Base-by-base conservation (phyloP, 306 rosid genomes). In the Quillaja saponaria region DNA sequence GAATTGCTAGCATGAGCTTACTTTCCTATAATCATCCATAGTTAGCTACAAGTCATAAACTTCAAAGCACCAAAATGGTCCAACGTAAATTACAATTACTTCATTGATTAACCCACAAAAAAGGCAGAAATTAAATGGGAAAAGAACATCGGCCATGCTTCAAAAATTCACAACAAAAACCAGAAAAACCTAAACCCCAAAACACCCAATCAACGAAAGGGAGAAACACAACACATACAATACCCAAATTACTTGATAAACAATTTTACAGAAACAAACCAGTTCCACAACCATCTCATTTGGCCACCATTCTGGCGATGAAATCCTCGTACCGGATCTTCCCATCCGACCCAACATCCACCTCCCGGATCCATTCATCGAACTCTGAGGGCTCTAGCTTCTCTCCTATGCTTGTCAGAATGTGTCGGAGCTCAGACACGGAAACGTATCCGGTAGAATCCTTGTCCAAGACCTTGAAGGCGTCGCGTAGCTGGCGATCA, bases 311-410 rank as follows among this genome's bases (percentile, higher is more conserved):
- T 81, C 96, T 73, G 51, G 91, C 90, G 45, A 92, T 92, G 85
- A 92, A 92, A 53, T 92, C 99, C 62, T 88, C 99, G 75, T 92
- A 92, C 55, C 90, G 87, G 89, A 92, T 92, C 88, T 81, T 86
- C 20, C 96, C 99, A 60, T 92, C 95, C 42, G 88, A 64, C 16
- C 87, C 85, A 13, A 91, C 97, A 58, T 88, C 96, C 37, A 91
- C 97, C 82, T 91, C 97, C 58, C 86, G 76, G 88, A 91, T 88
- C 97, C 97, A 91, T 84, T 91, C 97, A 51, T 91, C 97, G 40
- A 91, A 91, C 85, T 91, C 97, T 38, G 95, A 66, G 0, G 96
- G 95, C 71, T 91, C 97, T 9, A 91, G 87, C 80, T 91, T 91
- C 95, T 91, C 97, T 20, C 97, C 97, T 25, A 91, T 91, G 82